Evolutionary conservation across 2,329 filamentous ascomycete genomes (phyloP).

Genomic region (Podosphaera leucotricha): DNA sequence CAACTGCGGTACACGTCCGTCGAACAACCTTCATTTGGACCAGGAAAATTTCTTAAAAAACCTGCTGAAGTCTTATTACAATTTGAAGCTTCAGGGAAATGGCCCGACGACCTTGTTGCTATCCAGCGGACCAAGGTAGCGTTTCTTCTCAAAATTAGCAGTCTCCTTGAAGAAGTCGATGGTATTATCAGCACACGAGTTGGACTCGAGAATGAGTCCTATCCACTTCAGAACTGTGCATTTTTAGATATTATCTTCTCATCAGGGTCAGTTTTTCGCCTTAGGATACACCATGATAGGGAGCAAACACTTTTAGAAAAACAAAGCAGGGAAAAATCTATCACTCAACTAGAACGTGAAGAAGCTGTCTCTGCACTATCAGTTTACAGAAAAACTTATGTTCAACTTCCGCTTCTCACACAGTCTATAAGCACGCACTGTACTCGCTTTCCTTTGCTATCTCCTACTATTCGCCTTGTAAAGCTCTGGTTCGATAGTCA

Average conservation of each 20-base stretch:
- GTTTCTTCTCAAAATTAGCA: conserved; percentile 45
- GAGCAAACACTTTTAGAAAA: conserved; percentile 62
- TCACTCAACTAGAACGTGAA: conserved; percentile 41
- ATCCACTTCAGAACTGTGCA: conserved; percentile 48
- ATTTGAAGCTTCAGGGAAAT: conserved; percentile 80
- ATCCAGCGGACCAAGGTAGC: conserved; percentile 90
- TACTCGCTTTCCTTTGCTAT: conserved; percentile 58
- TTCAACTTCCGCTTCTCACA: conserved; percentile 52
- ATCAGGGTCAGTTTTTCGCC: conserved; percentile 49
- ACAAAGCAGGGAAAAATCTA: conserved; percentile 48
- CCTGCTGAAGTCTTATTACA: conserved; percentile 65
- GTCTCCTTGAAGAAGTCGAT: conserved; percentile 38
- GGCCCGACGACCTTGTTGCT: conserved; percentile 76
- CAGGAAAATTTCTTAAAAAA: conserved; percentile 17
- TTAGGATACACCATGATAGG: conserved; percentile 73
- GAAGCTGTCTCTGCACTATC: conserved; percentile 46
- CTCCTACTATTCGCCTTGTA: conserved; percentile 56
- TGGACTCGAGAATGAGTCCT: conserved; percentile 54
- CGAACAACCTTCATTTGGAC: conserved; percentile 24
- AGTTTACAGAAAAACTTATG: conserved; percentile 45
- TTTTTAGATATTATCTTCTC: conserved; percentile 65
- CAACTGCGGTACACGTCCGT: conserved; percentile 53
- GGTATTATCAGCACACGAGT: conserved; percentile 41
- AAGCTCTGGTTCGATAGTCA: conserved; percentile 83
- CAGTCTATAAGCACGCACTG: conserved; percentile 61